Percentiles rank a stretch among this genome's conserved stretches.
phyloP scores from a whole-genome alignment of 768 basidiomycete genomes.

The Trametes cingulata region DNA sequence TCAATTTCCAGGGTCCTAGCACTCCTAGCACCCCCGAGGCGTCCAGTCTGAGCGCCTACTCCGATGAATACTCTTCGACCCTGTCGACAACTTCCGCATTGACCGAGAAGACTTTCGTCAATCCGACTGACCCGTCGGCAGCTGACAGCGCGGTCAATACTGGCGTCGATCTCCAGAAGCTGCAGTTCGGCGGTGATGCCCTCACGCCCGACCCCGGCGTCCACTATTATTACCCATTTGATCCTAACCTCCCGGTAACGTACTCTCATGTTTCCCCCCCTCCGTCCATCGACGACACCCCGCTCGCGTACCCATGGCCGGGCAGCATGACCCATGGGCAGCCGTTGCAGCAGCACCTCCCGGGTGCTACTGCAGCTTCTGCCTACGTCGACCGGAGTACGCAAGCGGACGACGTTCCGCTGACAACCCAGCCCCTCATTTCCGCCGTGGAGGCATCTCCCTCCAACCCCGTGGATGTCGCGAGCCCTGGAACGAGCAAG shows the following conservation, averaged over 20 bases:
- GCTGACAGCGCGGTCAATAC: no score
- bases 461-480: not conserved
- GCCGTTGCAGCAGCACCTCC: constrained; percentile 6
- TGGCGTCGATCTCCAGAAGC: no score
- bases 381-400: not conserved
- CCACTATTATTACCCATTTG: no score
- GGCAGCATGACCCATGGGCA: not conserved
- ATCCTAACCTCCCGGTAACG: not conserved
- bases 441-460: not conserved
- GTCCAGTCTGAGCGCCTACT: no score
- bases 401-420: not conserved
- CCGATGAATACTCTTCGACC: no score
- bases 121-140: no score
- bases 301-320: not conserved
- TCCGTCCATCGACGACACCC: not conserved
- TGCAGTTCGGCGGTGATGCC: no score
- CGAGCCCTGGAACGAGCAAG: not conserved
- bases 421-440: not conserved
- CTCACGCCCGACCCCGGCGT: no score
- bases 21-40: no score
- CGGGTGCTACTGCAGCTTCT: constrained; percentile 1
- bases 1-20: no score
- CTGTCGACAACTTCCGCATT: no score
- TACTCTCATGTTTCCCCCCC: not conserved
- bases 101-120: no score